Conservation (phyloP, 2,329 filamentous ascomycete species). For the Ceratocystis cubensis region DNA sequence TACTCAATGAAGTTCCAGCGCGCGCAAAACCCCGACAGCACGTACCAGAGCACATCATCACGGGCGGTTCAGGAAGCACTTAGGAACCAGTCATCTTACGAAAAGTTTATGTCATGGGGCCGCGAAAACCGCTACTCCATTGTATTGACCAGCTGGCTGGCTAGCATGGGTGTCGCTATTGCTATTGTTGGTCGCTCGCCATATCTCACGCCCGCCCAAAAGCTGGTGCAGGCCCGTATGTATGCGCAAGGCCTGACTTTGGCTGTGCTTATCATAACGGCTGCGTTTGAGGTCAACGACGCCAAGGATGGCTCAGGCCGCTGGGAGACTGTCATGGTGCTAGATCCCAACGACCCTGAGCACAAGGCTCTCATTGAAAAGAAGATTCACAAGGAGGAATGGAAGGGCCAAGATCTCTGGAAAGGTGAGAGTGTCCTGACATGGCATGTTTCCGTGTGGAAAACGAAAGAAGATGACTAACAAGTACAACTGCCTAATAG, state of each 20-base stretch:
- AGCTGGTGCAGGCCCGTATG: slow-evolving; percentile 86
- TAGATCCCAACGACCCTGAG: slow-evolving; percentile 70
- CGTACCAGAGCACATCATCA: slow-evolving; percentile 52
- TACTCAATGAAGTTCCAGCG: slow-evolving; percentile 52
- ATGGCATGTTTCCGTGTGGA: neutral
- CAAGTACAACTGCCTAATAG: slow-evolving; percentile 30
- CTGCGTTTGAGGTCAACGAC: slow-evolving; percentile 70
- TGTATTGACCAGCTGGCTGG: slow-evolving; percentile 70
- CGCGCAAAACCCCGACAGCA: slow-evolving; percentile 51
- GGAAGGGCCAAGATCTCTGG: slow-evolving; percentile 86
- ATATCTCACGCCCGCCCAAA: slow-evolving; percentile 63
- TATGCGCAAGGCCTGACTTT: slow-evolving; percentile 86
- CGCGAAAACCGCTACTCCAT: slow-evolving; percentile 74
- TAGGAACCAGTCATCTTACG: slow-evolving; percentile 41
- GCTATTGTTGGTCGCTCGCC: slow-evolving; percentile 65
- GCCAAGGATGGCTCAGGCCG: slow-evolving; percentile 60
- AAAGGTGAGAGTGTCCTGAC: slow-evolving; percentile 44
- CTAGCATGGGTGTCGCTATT: slow-evolving; percentile 63
- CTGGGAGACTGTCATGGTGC: slow-evolving; percentile 73
- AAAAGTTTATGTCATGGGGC: slow-evolving; percentile 60
- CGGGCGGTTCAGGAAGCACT: slow-evolving; percentile 43
- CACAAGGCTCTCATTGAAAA: slow-evolving; percentile 78
- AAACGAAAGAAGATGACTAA: slow-evolving; percentile 19
- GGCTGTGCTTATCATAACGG: slow-evolving; percentile 67
- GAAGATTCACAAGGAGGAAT: slow-evolving; percentile 74